Conservation (phyloP, 805 yeast species). For the Suhomyces xylopsoci region DNA sequence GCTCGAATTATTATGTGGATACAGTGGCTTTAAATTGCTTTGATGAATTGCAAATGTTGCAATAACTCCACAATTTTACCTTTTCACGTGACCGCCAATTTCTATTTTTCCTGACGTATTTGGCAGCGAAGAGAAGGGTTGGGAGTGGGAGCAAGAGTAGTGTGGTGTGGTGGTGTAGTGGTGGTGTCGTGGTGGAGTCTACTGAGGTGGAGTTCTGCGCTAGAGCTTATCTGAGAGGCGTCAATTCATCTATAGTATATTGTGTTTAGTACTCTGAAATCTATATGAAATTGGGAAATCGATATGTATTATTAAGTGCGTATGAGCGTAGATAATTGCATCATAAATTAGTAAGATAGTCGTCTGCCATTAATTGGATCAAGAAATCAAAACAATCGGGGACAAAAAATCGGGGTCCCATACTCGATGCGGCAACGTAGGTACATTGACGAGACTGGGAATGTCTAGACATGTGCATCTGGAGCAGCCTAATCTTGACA, state of each 20-base stretch:
- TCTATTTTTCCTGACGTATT: background rate
- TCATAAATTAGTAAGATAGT: background rate
- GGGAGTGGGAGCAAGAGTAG: background rate
- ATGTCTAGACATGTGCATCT: background rate
- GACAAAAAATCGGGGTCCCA: too few species aligned
- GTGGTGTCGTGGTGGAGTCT: background rate
- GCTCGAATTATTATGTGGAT: background rate
- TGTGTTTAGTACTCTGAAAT: too few species aligned
- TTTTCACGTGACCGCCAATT: slow-evolving; percentile 18
- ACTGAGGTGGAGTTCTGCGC: background rate
- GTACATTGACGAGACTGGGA: background rate
- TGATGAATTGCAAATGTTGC: slow-evolving; percentile 10
- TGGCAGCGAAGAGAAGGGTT: background rate
- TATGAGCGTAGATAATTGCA: background rate
- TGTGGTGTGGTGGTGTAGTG: background rate
- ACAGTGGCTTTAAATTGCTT: background rate
- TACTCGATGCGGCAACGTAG: background rate
- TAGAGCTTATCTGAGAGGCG: too few species aligned
- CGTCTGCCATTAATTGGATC: background rate
- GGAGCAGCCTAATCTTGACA: background rate
- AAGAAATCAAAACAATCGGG: too few species aligned
- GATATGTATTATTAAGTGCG: background rate
- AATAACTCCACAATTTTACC: slow-evolving; percentile 23
- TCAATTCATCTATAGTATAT: too few species aligned
- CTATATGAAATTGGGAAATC: too few species aligned